phyloP scores from a whole-genome alignment of 331 rosid genomes.

The Quercus phellos region DNA sequence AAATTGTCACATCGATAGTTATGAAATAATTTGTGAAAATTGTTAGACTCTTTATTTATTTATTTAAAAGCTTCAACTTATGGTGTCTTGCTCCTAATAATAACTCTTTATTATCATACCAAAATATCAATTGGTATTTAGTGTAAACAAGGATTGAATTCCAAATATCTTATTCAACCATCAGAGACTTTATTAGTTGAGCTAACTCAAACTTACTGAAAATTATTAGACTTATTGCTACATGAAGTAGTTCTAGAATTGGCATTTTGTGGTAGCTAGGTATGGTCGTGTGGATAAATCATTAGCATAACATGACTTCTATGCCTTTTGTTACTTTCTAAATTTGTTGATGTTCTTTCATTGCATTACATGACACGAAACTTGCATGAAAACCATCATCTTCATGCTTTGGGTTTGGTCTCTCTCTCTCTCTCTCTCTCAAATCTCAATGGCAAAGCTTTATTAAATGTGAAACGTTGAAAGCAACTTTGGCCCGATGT shows the following conservation, averaged over 20 bases:
- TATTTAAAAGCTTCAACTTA: too few relatives aligned
- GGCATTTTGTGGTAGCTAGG: too few relatives aligned
- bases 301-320: too few relatives aligned
- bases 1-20: fast-evolving
- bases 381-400: background rate
- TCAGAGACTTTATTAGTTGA: fast-evolving
- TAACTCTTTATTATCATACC: fast-evolving
- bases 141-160: fast-evolving
- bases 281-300: too few relatives aligned
- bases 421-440: background rate
- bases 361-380: background rate
- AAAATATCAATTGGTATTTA: too few relatives aligned
- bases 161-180: fast-evolving
- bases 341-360: background rate
- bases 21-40: too few relatives aligned
- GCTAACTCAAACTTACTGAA: fast-evolving
- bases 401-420: background rate
- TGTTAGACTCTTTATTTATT: too few relatives aligned
- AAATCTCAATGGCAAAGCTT: background rate
- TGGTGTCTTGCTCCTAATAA: too few relatives aligned
- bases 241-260: too few relatives aligned
- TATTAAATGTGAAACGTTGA: background rate
- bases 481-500: too few relatives aligned
- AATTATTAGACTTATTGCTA: too few relatives aligned
- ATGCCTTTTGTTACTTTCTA: too few relatives aligned